A percentile compares a stretch with the other conserved stretches of the same genome.
These are phyloP conservation scores for Tetradesmus lagerheimii DNA, from an alignment of 139 green algal species.

Conservation along the genomic window DNA sequence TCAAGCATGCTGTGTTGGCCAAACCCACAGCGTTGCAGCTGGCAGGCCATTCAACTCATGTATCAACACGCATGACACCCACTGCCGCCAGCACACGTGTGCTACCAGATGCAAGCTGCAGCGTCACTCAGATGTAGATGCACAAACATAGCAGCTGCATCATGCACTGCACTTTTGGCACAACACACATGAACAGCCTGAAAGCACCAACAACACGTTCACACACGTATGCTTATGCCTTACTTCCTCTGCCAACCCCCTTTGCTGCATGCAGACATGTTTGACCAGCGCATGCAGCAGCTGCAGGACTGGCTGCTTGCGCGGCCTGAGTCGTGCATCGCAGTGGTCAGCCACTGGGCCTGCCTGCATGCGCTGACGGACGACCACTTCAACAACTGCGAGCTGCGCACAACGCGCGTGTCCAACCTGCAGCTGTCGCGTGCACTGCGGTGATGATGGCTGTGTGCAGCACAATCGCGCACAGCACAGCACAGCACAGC, in stretches of 20 bases:
- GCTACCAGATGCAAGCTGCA: too few species aligned
- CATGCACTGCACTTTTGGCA: neutral
- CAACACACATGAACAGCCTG: neutral
- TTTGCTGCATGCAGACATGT: conserved; percentile 49
- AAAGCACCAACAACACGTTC: neutral
- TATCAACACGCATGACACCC: too few species aligned
- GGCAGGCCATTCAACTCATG: too few species aligned
- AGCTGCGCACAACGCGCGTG: conserved; percentile 40
- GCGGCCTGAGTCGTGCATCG: conserved; percentile 66
- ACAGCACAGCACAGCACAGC: too few species aligned
- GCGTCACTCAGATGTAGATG: too few species aligned
- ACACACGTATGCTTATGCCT: neutral
- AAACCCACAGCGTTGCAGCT: too few species aligned
- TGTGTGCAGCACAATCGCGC: neutral
- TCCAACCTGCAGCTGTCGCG: neutral
- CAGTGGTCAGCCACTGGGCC: conserved; percentile 70
- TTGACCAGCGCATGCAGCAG: conserved; percentile 54
- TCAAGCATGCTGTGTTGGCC: too few species aligned
- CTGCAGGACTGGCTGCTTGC: conserved; percentile 57
- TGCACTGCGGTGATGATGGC: neutral
- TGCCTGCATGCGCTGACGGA: conserved; percentile 67
- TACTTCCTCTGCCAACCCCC: neutral
- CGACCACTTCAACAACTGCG: conserved; percentile 59
- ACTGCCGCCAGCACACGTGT: too few species aligned
- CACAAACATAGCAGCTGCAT: too few species aligned